phyloP scores from a whole-genome alignment of 2,329 filamentous ascomycete genomes.

The Zymoseptoria passerinii region DNA sequence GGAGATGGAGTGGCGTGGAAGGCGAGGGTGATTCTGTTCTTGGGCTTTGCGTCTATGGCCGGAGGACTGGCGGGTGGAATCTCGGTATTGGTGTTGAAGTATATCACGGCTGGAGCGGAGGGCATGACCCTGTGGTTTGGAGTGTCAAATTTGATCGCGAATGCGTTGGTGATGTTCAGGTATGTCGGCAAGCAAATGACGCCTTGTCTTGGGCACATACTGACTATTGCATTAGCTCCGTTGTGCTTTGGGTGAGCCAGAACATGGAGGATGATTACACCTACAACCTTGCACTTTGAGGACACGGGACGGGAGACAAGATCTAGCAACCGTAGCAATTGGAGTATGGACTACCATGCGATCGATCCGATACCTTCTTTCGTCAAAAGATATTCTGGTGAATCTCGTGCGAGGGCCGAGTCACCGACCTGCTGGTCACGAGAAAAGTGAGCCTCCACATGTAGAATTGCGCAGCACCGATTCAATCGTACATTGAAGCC shows the following conservation, averaged over 20 bases:
- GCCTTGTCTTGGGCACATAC: conserved; percentile 6
- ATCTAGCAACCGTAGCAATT: neutral
- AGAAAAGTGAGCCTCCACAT: neutral
- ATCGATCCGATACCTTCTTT: neutral
- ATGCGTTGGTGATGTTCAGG: conserved; percentile 60
- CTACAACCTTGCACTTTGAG: conserved; percentile 56
- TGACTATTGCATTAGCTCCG: conserved; percentile 41
- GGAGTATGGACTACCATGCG: neutral
- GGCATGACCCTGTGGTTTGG: conserved; percentile 60
- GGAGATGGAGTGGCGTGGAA: conserved; percentile 60
- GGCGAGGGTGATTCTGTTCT: conserved; percentile 57
- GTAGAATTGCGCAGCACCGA: neutral
- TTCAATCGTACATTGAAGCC: neutral
- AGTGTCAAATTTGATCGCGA: conserved; percentile 57
- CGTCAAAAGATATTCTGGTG: neutral
- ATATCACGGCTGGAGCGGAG: conserved; percentile 51
- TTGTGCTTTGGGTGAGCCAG: conserved; percentile 61
- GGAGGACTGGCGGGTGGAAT: conserved; percentile 60
- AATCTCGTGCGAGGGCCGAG: neutral
- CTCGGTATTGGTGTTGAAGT: conserved; percentile 61
- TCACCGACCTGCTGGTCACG: too few species aligned
- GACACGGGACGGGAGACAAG: neutral
- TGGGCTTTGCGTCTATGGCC: conserved; percentile 61
- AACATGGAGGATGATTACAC: conserved; percentile 68
- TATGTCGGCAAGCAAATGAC: conserved; percentile 31